Percentiles rank a stretch among this genome's conserved stretches.
Evolutionary conservation across 768 basidiomycete genomes (phyloP).

Genomic region (Cyathus striatus): DNA sequence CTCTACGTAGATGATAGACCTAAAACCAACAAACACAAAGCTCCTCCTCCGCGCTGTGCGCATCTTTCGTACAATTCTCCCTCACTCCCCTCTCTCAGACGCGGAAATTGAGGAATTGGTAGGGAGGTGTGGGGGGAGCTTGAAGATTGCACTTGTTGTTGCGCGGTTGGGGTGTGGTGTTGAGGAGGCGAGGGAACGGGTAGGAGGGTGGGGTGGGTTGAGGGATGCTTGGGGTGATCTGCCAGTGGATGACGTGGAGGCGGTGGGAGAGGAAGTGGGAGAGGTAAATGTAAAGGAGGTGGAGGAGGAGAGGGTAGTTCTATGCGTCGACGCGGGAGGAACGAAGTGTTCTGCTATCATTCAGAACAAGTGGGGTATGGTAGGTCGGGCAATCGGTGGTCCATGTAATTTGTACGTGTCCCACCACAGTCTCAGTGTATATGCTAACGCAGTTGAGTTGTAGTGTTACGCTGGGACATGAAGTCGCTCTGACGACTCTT

Average conservation of each 20-base stretch:
- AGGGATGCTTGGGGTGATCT: constrained; percentile 11
- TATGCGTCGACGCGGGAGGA: constrained; percentile 21
- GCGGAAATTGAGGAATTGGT: constrained; percentile 22
- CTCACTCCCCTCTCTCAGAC: constrained; percentile 12
- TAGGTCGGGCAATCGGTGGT: constrained; percentile 15
- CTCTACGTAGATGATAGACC: constrained; percentile 31
- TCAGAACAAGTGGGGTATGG: constrained; percentile 11
- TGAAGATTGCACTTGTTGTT: constrained; percentile 26
- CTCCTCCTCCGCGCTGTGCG: constrained; percentile 20
- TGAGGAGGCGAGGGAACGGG: constrained; percentile 10
- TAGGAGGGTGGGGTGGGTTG: constrained; percentile 15
- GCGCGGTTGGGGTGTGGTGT: constrained; percentile 13
- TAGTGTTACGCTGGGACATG: constrained; percentile 19
- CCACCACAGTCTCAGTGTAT: too few relatives aligned
- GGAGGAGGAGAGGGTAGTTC: constrained; percentile 10
- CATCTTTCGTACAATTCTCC: constrained; percentile 22
- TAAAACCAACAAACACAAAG: constrained; percentile 23
- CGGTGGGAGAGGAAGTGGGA: background rate
- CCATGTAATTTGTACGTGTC: constrained; percentile 26
- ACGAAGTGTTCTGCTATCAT: constrained; percentile 19
- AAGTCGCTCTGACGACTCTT: constrained; percentile 14
- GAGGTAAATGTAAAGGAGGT: too few relatives aligned
- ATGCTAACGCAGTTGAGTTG: background rate
- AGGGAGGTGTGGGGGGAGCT: constrained; percentile 19
- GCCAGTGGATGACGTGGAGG: too few relatives aligned